Base-by-base conservation (phyloP, 495 filamentous ascomycete genomes). In the Thermothielavioides terrestris region DNA sequence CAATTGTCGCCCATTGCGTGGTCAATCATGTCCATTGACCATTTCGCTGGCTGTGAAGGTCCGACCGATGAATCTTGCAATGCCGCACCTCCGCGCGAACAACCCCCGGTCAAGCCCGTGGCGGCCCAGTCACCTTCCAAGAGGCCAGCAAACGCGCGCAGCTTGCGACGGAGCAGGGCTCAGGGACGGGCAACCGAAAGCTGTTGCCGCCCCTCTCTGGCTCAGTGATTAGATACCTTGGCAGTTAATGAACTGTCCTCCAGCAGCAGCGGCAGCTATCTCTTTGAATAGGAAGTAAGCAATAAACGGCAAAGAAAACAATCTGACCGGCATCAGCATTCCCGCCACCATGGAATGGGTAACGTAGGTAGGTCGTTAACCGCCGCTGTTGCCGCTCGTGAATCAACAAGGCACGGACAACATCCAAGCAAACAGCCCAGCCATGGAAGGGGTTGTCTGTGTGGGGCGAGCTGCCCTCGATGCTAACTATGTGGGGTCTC, bases 81-180 rank as follows among this genome's bases (percentile, higher is more conserved):
- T 49, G 52, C 52, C 44, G 52, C 56, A 46, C 50, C 50, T 47
- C 35, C 27, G 43, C 35, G 15, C 34, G 39, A 44, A 32, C 23
- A 44, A 12, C 31, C 48, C 44, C 40, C 3, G 18, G 36, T 20
- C 42, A 25, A n/a, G 14, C n/a, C 27, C 30, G 18, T 11, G 26
- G 17, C 2, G 38, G 32, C 51, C 31, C 43, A 41, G n/a, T 25
- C 23, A n/a, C 31, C 46, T 20, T 7, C 26, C 21, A 40, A 5
- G 11, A 25, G 44, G 11, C 18, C 21, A 18, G 25, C 18, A 27
- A 26, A 49, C 17, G 21, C 7, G 31, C 25, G 11, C 14, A 27
- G n/a, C 12, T 15, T 42, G 23, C 12, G 25, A 42, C 39, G 21
- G 30, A 21, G 5, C 42, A 32, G 23, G 28, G 30, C n/a, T n/a